Base-by-base conservation (phyloP, 345 rosid genomes). In the Murraya koenigii region DNA sequence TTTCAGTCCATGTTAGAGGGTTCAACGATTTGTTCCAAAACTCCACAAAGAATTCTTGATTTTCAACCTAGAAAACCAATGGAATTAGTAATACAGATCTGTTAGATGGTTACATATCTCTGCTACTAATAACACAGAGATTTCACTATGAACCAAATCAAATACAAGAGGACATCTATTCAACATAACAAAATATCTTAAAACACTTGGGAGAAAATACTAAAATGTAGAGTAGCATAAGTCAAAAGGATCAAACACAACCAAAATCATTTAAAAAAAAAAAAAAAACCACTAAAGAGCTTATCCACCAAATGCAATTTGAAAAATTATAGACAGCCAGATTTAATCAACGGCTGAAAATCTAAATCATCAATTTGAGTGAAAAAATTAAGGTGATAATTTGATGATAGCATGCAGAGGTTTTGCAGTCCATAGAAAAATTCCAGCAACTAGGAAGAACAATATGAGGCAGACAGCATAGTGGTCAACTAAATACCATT, bases 1-100 rank as follows among this genome's bases (percentile, higher is more conserved):
- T 88, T 79, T 96, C 98, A 3, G 89, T 75, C 99, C 99, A 96
- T 62, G 99, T 96, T 69, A 96, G 90, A 76, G 99, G 92, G 71
- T 96, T 96, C 80, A 96, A 79, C 68, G 94, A 94, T 71, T 80
- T 84, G 80, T 86, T 92, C 99, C 99, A 96, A 82, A 90, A 80
- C 75, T 90, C 90, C 55, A 94, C 71, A 82, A 92, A 35, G 80
- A 74, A 82, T 81, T 85, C 85, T 77, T 90, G 93, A 82, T 86
- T 85, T 79, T 93, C 97, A 72, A 95, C 92, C 99, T 95, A 85
- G 56, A 41, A 81, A 47, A 70, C 61, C 8, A 65, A 82, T 17
- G 35, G 59, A 61, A 38, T 69, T 47, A 80, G 74, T 63, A 9
- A 19, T n/a, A 64, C 44, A 49, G 33, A 75, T 49, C 25, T 4